Percentiles rank a stretch among this genome's conserved stretches.
These are phyloP conservation scores for Ceratocystis destructans DNA, from an alignment of 2,329 filamentous ascomycete species.

Conservation along the genomic window DNA sequence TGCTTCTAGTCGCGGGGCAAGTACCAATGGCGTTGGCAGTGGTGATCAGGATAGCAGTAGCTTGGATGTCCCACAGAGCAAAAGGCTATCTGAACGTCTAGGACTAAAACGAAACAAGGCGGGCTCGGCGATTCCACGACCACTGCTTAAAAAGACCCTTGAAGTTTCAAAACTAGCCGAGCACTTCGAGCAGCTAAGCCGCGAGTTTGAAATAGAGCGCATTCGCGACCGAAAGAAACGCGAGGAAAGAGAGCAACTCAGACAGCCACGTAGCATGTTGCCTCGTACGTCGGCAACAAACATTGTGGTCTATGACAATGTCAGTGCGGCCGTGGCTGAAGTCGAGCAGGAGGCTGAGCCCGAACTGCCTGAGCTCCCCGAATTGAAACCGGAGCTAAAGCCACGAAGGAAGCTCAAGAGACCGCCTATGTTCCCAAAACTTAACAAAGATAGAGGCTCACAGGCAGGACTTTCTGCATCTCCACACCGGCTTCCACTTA, in stretches of 20 bases:
- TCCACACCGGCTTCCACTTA: background rate
- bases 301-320: conserved; percentile 89
- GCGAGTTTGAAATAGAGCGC: conserved; percentile 91
- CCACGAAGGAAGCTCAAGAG: conserved; percentile 12
- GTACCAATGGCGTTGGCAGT: background rate
- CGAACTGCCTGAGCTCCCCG: conserved; percentile 7
- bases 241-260: conserved; percentile 53
- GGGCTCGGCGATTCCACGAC: conserved; percentile 76
- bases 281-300: conserved; percentile 84
- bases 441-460: conserved; percentile 5
- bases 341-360: conserved; percentile 35
- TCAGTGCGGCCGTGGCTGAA: conserved; percentile 83
- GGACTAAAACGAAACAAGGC: conserved; percentile 50
- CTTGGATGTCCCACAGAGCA: conserved; percentile 26
- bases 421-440: conserved; percentile 15
- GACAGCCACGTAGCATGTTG: conserved; percentile 60
- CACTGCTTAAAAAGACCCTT: conserved; percentile 60
- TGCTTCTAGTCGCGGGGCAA: background rate
- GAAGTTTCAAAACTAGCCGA: conserved; percentile 85
- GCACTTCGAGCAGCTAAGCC: conserved; percentile 91
- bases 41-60: background rate
- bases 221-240: conserved; percentile 71
- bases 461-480: background rate
- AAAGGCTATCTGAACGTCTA: conserved; percentile 62
- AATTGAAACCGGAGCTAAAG: conserved; percentile 7